phyloP scores from a whole-genome alignment of 495 filamentous ascomycete genomes.

The Schizothecium vesticola region DNA sequence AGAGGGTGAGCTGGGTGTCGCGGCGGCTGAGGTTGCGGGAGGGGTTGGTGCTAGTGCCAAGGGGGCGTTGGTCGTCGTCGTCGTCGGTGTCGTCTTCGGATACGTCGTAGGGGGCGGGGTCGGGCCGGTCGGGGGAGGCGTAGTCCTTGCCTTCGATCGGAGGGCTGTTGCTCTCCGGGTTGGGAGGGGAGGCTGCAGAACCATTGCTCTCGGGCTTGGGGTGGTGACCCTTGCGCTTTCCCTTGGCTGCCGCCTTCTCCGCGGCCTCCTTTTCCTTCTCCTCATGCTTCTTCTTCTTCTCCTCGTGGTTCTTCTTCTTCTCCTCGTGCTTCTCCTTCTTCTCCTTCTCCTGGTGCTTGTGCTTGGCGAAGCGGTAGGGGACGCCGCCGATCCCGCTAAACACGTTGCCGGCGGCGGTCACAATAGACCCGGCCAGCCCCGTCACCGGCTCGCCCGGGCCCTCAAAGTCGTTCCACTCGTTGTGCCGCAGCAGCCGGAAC shows the following conservation, averaged over 20 bases:
- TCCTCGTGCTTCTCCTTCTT: constrained; percentile 38
- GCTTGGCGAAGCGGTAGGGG: constrained; percentile 52
- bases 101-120: not conserved
- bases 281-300: constrained; percentile 8
- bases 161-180: not conserved
- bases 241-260: not conserved
- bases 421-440: constrained; percentile 53
- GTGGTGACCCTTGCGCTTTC: not conserved
- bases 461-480: constrained; percentile 76
- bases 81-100: not conserved
- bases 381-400: constrained; percentile 54
- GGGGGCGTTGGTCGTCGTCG: not conserved
- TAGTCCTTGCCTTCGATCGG: not conserved
- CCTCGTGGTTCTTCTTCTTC: constrained; percentile 38
- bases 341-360: constrained; percentile 42
- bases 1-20: constrained; percentile 11
- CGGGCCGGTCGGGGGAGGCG: not conserved
- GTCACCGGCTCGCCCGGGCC: constrained; percentile 71
- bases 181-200: not conserved
- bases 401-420: constrained; percentile 47
- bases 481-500: constrained; percentile 60
- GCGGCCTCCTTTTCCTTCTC: constrained; percentile 3
- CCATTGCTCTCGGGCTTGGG: not conserved
- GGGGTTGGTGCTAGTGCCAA: not conserved
- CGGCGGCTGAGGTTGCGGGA: constrained; percentile 20